phyloP scores from a whole-genome alignment of 495 filamentous ascomycete genomes.

The Geoglossum glabrum region DNA sequence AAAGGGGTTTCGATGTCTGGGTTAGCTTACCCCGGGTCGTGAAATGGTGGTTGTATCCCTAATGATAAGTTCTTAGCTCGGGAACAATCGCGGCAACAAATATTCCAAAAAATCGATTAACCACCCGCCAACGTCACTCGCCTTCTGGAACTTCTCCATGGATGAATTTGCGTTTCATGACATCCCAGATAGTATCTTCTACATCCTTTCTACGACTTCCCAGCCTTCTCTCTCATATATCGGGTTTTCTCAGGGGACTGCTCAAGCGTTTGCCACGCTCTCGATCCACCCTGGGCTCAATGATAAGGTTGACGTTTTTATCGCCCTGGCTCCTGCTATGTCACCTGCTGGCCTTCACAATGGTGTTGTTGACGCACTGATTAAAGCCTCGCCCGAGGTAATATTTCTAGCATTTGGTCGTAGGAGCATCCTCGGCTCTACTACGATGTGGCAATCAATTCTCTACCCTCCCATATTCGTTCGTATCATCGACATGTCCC shows the following conservation, averaged over 20 bases:
- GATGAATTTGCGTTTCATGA: constrained; percentile 97
- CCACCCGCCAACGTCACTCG: constrained; percentile 45
- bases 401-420: constrained; percentile 91
- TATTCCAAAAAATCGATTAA: constrained; percentile 85
- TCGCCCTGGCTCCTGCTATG: constrained; percentile 95
- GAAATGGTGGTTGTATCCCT: background rate
- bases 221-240: constrained; percentile 84
- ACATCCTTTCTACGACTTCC: constrained; percentile 67
- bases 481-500: constrained; percentile 63
- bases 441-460: constrained; percentile 93
- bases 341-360: constrained; percentile 78
- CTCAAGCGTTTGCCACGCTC: constrained; percentile 89
- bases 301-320: constrained; percentile 85
- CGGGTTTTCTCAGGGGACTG: constrained; percentile 91
- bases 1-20: constrained; percentile 93
- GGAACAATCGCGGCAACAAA: constrained; percentile 95
- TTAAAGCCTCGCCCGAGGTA: constrained; percentile 85
- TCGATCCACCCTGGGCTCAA: constrained; percentile 86
- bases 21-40: constrained; percentile 22
- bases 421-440: constrained; percentile 74
- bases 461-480: constrained; percentile 90
- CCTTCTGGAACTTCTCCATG: constrained; percentile 95
- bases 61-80: constrained; percentile 44
- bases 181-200: constrained; percentile 83
- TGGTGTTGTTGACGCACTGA: constrained; percentile 71